Evolutionary conservation across 768 basidiomycete genomes (phyloP).

Genomic region (Calocybe gangraenosa): DNA sequence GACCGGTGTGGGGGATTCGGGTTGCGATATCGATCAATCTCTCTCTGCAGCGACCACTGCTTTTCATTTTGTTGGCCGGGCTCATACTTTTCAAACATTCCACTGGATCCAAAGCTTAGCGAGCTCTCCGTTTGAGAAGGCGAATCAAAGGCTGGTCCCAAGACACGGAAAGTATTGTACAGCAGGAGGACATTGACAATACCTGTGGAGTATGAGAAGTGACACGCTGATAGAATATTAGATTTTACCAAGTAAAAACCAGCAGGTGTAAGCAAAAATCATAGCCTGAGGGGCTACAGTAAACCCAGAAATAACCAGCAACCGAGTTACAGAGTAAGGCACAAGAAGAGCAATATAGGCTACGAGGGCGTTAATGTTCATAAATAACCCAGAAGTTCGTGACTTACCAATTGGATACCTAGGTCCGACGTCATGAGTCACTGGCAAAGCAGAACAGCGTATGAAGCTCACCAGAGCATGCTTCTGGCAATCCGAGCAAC

Average conservation of each 20-base stretch:
- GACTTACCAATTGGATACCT: slow-evolving; percentile 61
- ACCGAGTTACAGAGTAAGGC: slow-evolving; percentile 54
- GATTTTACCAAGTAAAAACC: slow-evolving; percentile 42
- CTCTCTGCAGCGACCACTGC: slow-evolving; percentile 18
- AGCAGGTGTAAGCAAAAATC: slow-evolving; percentile 44
- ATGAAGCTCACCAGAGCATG: slow-evolving; percentile 65
- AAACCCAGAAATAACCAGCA: slow-evolving; percentile 45
- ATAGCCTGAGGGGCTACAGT: slow-evolving; percentile 38
- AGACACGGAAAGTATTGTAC: slow-evolving; percentile 62
- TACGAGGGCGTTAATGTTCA: slow-evolving; percentile 20
- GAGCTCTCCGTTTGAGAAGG: slow-evolving; percentile 25
- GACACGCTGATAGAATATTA: background rate
- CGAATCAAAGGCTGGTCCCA: slow-evolving; percentile 47
- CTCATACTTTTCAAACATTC: slow-evolving; percentile 16
- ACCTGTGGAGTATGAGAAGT: slow-evolving; percentile 33
- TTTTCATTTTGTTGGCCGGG: slow-evolving; percentile 4
- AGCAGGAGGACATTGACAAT: slow-evolving; percentile 62
- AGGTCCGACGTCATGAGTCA: slow-evolving; percentile 5
- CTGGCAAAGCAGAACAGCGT: background rate
- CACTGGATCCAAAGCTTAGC: slow-evolving; percentile 26
- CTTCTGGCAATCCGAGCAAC: slow-evolving; percentile 57
- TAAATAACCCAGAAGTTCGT: background rate
- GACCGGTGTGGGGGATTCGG: slow-evolving; percentile 9
- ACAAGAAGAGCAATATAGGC: slow-evolving; percentile 58
- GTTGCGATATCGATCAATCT: slow-evolving; percentile 19